Evolutionary conservation across 768 basidiomycete genomes (phyloP).

Genomic region (Tephrocybe sp.): DNA sequence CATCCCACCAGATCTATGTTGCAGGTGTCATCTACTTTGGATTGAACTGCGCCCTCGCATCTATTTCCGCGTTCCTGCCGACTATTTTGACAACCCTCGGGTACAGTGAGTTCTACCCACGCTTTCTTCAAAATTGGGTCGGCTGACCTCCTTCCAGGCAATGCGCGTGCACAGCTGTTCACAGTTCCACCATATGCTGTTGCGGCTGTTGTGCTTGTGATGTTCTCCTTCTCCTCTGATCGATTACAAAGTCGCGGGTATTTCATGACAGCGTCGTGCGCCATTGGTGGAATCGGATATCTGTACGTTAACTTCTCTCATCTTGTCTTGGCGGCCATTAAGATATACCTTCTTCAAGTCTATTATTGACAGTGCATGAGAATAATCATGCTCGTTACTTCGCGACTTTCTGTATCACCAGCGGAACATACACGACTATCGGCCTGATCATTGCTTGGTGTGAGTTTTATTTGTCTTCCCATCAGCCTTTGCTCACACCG

Average conservation of each 20-base stretch:
- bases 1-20: slow-evolving; percentile 47
- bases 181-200: slow-evolving; percentile 84
- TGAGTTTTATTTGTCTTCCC: slow-evolving; percentile 32
- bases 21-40: slow-evolving; percentile 80
- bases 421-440: slow-evolving; percentile 76
- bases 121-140: neutral
- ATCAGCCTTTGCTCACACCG: slow-evolving; percentile 6
- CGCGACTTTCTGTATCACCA: slow-evolving; percentile 74
- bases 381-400: slow-evolving; percentile 73
- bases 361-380: slow-evolving; percentile 52
- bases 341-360: slow-evolving; percentile 28
- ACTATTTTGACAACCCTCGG: slow-evolving; percentile 79
- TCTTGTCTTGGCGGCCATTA: neutral
- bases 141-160: slow-evolving; percentile 37
- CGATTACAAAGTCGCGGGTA: slow-evolving; percentile 58
- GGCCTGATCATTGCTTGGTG: slow-evolving; percentile 79
- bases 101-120: slow-evolving; percentile 47
- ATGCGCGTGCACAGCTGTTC: slow-evolving; percentile 67
- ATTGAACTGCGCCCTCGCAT: slow-evolving; percentile 73
- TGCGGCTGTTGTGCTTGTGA: slow-evolving; percentile 60
- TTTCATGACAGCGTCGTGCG: slow-evolving; percentile 43
- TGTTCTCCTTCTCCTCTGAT: slow-evolving; percentile 64
- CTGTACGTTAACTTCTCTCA: slow-evolving; percentile 40
- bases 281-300: slow-evolving; percentile 60
- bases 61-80: slow-evolving; percentile 80